A percentile compares a stretch with the other conserved stretches of the same genome.
phyloP scores from a whole-genome alignment of 306 rosid genomes.

The Dryas drummondii region DNA sequence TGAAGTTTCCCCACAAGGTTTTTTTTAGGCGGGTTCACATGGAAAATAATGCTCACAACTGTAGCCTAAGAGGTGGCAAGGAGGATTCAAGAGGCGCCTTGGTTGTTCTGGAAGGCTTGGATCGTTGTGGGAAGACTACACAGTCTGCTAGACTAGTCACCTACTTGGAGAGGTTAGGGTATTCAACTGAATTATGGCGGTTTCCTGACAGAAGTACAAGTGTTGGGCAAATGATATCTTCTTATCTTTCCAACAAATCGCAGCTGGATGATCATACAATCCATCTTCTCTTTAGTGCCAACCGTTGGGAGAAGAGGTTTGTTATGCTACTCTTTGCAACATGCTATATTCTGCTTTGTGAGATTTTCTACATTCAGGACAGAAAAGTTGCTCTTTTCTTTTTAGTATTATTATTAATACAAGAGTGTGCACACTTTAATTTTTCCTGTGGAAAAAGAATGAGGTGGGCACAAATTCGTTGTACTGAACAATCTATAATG shows the following conservation, averaged over 20 bases:
- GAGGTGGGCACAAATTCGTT: background rate
- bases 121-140: constrained; percentile 84
- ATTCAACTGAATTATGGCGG: constrained; percentile 71
- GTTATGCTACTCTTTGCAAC: constrained; percentile 8
- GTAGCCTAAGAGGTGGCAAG: constrained; percentile 12
- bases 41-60: constrained; percentile 12
- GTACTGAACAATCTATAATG: background rate
- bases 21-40: constrained; percentile 21
- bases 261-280: constrained; percentile 81
- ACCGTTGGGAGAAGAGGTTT: constrained; percentile 97
- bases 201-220: constrained; percentile 85
- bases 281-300: constrained; percentile 95
- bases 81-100: constrained; percentile 55
- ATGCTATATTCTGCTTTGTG: constrained; percentile 2
- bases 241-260: constrained; percentile 77
- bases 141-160: constrained; percentile 62
- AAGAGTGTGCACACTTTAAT: background rate
- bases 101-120: constrained; percentile 92
- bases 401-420: background rate
- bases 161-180: constrained; percentile 65
- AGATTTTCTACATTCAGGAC: background rate
- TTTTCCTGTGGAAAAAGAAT: background rate
- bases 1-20: constrained; percentile 12
- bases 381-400: background rate
- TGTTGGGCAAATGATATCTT: constrained; percentile 88